Evolutionary conservation across 441 rosid genomes (phyloP), one percentile per base, ranked within the genome.

Genomic region (Viola pubescens): DNA sequence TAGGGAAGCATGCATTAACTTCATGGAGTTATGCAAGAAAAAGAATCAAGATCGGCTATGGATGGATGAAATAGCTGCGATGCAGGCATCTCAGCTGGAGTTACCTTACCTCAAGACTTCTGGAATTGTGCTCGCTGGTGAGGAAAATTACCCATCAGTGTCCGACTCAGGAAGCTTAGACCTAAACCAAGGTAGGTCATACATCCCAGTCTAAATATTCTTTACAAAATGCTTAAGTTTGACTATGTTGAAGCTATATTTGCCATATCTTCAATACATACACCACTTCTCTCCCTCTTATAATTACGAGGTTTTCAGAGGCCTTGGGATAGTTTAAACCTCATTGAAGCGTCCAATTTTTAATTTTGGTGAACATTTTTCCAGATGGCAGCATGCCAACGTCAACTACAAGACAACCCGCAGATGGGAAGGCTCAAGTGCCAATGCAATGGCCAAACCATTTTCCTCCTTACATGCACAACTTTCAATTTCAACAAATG

Each of bases 1-100:
- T 70, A 89, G 97, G 85, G 89, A 87, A 78, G 98, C 98, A 56
- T 92, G 98, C 81, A 54, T 84, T 54, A 84, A 83, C 73, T 92
- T 89, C 77, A 51, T 83, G 70, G 89, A 89, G 44, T 73, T 92
- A 64, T 92, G 98, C 87, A 87, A 87, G 83, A 81, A 81, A 75
- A 92, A 92, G 92, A 87, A 86, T 42, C 91, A 87, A 75, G 98
- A 92, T 70, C 80, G 87, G 60, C 82, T 81, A 52, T 92, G 98
- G 98, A 82, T 87, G 73, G 91, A 85, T 66, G 97, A 92, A 74
- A 77, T 92, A 62, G 92, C 94, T 0, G 97, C 96, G 61, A 89
- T 92, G 97, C 90, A 86, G 70, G 92, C 94, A 61, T 75, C 97
- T 66, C 78, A 82, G 64, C 79, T 87, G 64, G 97, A 87, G 41